Evolutionary conservation across 2,329 filamentous ascomycete species (phyloP).

Genomic region (Hypoxylon sp.): DNA sequence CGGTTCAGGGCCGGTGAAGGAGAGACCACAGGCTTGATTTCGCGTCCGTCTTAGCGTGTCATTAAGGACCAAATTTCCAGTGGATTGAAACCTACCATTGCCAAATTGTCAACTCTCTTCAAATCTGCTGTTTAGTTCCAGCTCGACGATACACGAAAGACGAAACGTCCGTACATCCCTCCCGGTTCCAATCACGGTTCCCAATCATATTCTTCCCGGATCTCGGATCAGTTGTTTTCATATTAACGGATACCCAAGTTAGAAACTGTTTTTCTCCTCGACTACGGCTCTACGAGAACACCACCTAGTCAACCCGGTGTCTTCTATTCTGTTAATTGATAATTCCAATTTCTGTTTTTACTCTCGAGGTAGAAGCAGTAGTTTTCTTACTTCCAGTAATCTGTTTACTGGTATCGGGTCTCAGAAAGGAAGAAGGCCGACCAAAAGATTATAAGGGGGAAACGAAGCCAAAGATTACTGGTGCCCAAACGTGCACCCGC

Average conservation of each 20-base stretch:
- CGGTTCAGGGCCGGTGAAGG: slow-evolving; percentile 22
- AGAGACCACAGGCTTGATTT: slow-evolving; percentile 16
- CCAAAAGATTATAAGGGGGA: slow-evolving; percentile 8
- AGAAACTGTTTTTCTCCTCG: too few relatives aligned
- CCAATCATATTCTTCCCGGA: slow-evolving; percentile 4
- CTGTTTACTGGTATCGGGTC: slow-evolving; percentile 1
- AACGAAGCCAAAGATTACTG: slow-evolving; percentile 29
- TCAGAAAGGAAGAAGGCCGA: slow-evolving; percentile 6
- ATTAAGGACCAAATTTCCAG: slow-evolving; percentile 8
- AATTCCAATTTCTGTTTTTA: too few relatives aligned
- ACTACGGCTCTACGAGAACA: too few relatives aligned
- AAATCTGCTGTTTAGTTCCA: too few relatives aligned
- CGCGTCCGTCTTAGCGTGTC: slow-evolving; percentile 14
- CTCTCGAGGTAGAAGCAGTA: too few relatives aligned
- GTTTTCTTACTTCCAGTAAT: too few relatives aligned
- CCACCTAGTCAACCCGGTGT: too few relatives aligned
- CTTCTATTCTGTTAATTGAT: too few relatives aligned
- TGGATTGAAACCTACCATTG: slow-evolving; percentile 28
- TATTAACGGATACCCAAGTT: slow-evolving; percentile 16
- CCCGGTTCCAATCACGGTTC: slow-evolving; percentile 1
- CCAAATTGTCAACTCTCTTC: slow-evolving; percentile 20
- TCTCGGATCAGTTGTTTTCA: slow-evolving; percentile 4
- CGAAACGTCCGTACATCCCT: slow-evolving; percentile 20
- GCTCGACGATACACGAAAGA: slow-evolving; percentile 19
- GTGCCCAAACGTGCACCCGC: slow-evolving; percentile 32